Evolutionary conservation across 768 basidiomycete genomes (phyloP).

Genomic region (Lactarius indigo): DNA sequence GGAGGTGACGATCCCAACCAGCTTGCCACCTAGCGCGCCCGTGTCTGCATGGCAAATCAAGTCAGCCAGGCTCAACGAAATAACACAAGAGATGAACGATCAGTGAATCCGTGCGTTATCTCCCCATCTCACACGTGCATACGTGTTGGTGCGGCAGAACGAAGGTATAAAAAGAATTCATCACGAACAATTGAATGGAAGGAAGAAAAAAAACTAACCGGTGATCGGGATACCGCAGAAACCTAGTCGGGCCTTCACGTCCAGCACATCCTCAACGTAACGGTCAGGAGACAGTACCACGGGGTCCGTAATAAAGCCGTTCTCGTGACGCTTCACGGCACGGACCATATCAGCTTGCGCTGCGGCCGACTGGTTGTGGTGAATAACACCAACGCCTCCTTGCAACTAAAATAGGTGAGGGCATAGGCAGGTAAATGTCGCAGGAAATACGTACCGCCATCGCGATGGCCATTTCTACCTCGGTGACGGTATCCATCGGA

Average conservation of each 20-base stretch:
- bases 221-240: constrained; percentile 98
- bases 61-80: constrained; percentile 28
- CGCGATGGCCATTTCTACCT: constrained; percentile 88
- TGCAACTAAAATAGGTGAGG: constrained; percentile 52
- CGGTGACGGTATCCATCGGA: constrained; percentile 99
- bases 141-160: constrained; percentile 83
- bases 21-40: constrained; percentile 83
- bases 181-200: constrained; percentile 33
- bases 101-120: constrained; percentile 29
- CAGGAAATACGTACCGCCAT: constrained; percentile 64
- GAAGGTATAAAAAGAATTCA: constrained; percentile 67
- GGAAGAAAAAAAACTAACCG: constrained; percentile 52
- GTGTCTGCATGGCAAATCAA: constrained; percentile 52
- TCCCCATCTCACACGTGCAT: constrained; percentile 74
- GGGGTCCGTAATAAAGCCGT: constrained; percentile 96
- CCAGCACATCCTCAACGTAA: constrained; percentile 83
- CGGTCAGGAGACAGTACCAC: constrained; percentile 79
- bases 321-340: constrained; percentile 97
- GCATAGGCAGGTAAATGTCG: background rate
- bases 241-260: constrained; percentile 87
- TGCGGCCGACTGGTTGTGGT: constrained; percentile 86
- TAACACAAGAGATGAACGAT: constrained; percentile 1
- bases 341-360: constrained; percentile 96
- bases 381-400: constrained; percentile 97
- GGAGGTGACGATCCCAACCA: constrained; percentile 93